Conservation (phyloP, 1,284 basidiomycete genomes). For the Mycosarcoma mackinlayi region DNA sequence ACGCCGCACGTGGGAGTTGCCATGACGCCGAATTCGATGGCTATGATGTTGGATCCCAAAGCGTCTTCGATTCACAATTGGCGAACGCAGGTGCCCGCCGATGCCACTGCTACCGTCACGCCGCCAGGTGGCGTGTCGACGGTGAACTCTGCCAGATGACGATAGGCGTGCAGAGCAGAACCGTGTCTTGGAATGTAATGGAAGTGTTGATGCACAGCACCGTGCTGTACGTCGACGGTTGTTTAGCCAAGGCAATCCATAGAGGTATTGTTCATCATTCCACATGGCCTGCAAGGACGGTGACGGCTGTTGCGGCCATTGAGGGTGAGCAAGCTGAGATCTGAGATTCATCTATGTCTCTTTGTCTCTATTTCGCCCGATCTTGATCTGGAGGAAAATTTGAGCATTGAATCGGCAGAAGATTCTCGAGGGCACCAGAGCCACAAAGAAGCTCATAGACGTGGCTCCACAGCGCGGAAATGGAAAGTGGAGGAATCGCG, state of each 20-base stretch:
- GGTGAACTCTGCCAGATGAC: constrained; percentile 26
- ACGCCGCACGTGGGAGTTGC: constrained; percentile 18
- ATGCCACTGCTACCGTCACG: constrained; percentile 36
- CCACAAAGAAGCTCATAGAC: constrained; percentile 22
- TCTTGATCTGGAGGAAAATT: background rate
- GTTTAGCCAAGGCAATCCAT: too few species aligned
- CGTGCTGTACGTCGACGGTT: too few species aligned
- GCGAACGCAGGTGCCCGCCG: constrained; percentile 48
- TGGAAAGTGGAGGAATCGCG: constrained; percentile 38
- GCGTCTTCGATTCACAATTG: constrained; percentile 50
- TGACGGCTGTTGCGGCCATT: too few species aligned
- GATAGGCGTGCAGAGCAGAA: too few species aligned
- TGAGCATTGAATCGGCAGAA: constrained; percentile 18
- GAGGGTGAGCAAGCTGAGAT: too few species aligned
- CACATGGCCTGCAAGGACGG: too few species aligned
- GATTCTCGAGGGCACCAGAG: constrained; percentile 28
- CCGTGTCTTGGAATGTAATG: too few species aligned
- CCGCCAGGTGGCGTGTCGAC: constrained; percentile 32
- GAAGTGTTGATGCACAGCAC: too few species aligned
- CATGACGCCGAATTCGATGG: constrained; percentile 28
- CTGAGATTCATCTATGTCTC: background rate
- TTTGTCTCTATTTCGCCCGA: background rate
- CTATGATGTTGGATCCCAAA: constrained; percentile 51
- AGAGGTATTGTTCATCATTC: too few species aligned
- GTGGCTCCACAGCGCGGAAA: too few species aligned